Percentiles rank a stretch among this genome's conserved stretches.
phyloP scores from a whole-genome alignment of 140 eudicot species.

The Artemisia princeps region DNA sequence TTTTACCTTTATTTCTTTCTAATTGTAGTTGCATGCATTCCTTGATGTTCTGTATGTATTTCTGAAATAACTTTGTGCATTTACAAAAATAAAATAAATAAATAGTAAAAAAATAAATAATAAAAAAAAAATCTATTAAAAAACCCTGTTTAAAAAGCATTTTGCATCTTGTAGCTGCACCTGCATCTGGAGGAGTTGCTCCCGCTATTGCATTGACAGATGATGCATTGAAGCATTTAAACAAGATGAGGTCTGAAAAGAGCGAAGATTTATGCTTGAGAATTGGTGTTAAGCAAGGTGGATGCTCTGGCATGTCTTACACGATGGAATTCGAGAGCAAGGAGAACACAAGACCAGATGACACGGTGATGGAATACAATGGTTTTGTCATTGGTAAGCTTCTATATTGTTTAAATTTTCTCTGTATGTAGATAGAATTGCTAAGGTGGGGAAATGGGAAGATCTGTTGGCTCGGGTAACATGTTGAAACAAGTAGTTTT shows the following conservation, averaged over 20 bases:
- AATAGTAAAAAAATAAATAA: no score
- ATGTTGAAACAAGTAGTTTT: not conserved
- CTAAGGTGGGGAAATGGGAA: not conserved
- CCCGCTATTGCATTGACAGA: constrained; percentile 92
- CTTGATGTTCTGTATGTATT: not conserved
- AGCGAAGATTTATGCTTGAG: constrained; percentile 74
- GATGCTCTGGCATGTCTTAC: constrained; percentile 97
- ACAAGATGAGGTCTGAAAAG: constrained; percentile 71
- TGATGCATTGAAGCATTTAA: constrained; percentile 74
- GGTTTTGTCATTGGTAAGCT: constrained; percentile 81
- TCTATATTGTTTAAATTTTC: constrained; percentile 2
- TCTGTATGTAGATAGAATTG: constrained; percentile 6
- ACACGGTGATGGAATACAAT: constrained; percentile 74
- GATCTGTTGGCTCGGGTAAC: not conserved
- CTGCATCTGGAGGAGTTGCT: constrained; percentile 65
- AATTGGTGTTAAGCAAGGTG: constrained; percentile 96
- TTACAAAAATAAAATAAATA: no score
- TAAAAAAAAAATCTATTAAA: not conserved
- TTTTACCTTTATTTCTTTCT: not conserved
- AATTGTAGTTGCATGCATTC: constrained; percentile 4
- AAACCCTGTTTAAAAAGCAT: not conserved
- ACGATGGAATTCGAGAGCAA: constrained; percentile 87
- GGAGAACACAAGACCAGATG: constrained; percentile 78
- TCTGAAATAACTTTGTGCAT: not conserved
- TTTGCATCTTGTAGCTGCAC: constrained; percentile 46